A percentile compares a stretch with the other conserved stretches of the same genome.
These are phyloP conservation scores for Aureobasidium sp. DNA, from an alignment of 2,329 filamentous ascomycete species.

Conservation along the genomic window DNA sequence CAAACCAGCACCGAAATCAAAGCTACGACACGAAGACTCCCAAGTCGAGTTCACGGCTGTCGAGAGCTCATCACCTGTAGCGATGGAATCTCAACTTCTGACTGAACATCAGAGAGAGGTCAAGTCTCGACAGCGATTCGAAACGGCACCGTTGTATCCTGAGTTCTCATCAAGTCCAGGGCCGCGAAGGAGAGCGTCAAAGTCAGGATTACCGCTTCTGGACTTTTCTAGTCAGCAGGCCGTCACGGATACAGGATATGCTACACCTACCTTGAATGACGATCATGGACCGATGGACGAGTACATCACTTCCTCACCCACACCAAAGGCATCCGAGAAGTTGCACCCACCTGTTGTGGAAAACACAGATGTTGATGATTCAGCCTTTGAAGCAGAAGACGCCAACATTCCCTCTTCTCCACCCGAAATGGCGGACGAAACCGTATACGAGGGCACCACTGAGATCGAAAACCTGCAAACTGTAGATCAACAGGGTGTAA, in stretches of 20 bases:
- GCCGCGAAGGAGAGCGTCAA: constrained; percentile 22
- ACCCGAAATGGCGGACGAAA: constrained; percentile 15
- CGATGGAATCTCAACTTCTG: constrained; percentile 61
- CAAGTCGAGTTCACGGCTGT: constrained; percentile 72
- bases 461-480: background rate
- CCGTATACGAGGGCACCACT: constrained; percentile 3
- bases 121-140: constrained; percentile 59
- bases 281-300: constrained; percentile 35
- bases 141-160: constrained; percentile 60
- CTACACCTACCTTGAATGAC: constrained; percentile 38
- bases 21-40: constrained; percentile 70
- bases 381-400: constrained; percentile 10
- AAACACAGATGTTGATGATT: constrained; percentile 2
- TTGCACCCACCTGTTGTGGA: background rate
- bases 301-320: constrained; percentile 47
- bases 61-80: constrained; percentile 48
- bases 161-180: constrained; percentile 54
- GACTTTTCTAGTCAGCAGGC: constrained; percentile 24
- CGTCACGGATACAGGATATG: constrained; percentile 26
- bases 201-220: constrained; percentile 21
- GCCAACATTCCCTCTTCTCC: constrained; percentile 18
- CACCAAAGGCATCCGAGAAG: constrained; percentile 35
- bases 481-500: background rate
- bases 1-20: constrained; percentile 29
- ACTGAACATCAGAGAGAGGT: constrained; percentile 77